Percentiles rank a stretch among this genome's conserved stretches.
These are phyloP conservation scores for Bryum argenteum DNA, from an alignment of 225 moss, liverwort and hornwort genomes.

Conservation along the genomic window DNA sequence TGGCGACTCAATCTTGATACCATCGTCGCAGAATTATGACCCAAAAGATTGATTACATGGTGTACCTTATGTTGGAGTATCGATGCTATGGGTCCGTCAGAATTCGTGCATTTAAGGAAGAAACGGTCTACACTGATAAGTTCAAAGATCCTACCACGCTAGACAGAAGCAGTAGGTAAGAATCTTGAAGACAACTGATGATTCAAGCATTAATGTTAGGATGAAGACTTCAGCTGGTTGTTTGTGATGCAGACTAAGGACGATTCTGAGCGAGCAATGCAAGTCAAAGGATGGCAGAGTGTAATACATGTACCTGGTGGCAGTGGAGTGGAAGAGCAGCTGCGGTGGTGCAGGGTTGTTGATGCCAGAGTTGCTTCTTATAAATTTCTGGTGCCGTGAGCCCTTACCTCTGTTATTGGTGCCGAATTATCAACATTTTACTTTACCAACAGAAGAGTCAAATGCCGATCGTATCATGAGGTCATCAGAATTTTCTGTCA, in stretches of 20 bases:
- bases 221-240: constrained; percentile 2
- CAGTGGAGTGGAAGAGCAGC: constrained; percentile 22
- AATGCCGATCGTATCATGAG: constrained; percentile 23
- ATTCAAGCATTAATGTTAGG: constrained; percentile 27
- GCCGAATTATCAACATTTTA: constrained; percentile 22
- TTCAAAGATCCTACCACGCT: constrained; percentile 10
- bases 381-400: constrained; percentile 13
- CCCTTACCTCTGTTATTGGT: constrained; percentile 39
- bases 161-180: constrained; percentile 29
- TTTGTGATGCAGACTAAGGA: constrained; percentile 26
- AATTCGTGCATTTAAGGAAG: constrained; percentile 10
- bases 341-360: constrained; percentile 24
- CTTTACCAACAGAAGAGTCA: constrained; percentile 15
- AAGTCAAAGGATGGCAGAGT: constrained; percentile 31
- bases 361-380: constrained; percentile 31
- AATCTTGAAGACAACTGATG: constrained; percentile 29
- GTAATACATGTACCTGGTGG: constrained; percentile 39
- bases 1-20: constrained; percentile 13
- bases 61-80: constrained; percentile 23
- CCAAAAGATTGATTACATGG: constrained; percentile 21
- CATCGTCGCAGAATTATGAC: not conserved
- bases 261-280: constrained; percentile 11
- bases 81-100: constrained; percentile 27
- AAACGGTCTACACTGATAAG: constrained; percentile 22
- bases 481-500: constrained; percentile 21